Conservation (phyloP, 768 basidiomycete genomes). For the Calocera cornea region DNA sequence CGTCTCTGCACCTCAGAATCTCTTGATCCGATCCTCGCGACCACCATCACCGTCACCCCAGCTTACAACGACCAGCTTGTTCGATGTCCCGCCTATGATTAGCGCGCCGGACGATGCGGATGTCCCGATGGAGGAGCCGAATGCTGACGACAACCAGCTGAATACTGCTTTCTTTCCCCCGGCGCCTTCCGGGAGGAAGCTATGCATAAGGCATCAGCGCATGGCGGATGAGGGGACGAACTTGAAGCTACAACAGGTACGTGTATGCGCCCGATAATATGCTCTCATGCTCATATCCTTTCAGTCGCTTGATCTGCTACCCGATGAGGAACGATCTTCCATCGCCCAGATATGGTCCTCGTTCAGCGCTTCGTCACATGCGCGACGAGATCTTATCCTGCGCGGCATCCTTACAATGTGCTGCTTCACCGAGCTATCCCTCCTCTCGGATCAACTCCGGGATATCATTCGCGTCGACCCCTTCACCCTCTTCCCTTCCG, state of each 20-base stretch:
- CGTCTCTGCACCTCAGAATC: conserved; percentile 42
- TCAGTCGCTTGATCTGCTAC: conserved; percentile 81
- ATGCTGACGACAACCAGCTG: conserved; percentile 10
- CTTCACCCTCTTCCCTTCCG: conserved; percentile 77
- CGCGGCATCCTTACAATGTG: conserved; percentile 98
- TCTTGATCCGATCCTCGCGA: conserved; percentile 26
- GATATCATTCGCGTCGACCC: conserved; percentile 94
- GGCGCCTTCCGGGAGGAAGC: conserved; percentile 47
- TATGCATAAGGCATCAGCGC: conserved; percentile 85
- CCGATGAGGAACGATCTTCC: conserved; percentile 69
- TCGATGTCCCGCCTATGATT: neutral
- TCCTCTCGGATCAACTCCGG: conserved; percentile 81
- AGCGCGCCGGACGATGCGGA: neutral
- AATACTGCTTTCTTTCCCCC: neutral
- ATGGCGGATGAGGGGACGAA: conserved; percentile 96
- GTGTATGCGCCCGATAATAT: conserved; percentile 19
- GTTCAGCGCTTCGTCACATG: conserved; percentile 88
- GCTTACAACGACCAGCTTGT: conserved; percentile 18
- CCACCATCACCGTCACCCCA: conserved; percentile 16
- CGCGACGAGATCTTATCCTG: conserved; percentile 82
- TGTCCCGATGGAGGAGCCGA: conserved; percentile 9
- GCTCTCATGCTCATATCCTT: neutral
- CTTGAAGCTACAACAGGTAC: conserved; percentile 76
- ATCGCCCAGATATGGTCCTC: conserved; percentile 92
- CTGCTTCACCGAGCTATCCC: conserved; percentile 94